These are phyloP conservation scores for Chrysopogon serrulatus DNA, from an alignment of 176 grass and related monocot genomes.

Conservation along the genomic window DNA sequence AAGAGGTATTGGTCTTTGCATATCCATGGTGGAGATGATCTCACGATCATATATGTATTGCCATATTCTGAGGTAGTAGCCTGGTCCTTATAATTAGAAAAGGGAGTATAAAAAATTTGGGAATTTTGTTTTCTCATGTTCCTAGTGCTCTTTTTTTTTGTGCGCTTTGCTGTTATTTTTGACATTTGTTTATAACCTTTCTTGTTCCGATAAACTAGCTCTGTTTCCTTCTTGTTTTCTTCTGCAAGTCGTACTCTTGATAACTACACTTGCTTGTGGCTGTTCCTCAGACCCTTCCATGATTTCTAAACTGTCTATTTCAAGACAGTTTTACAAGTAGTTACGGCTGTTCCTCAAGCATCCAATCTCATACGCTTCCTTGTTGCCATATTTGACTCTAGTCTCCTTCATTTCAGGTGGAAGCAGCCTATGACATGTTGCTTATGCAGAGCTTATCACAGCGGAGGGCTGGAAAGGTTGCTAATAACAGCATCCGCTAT, in stretches of 20 bases:
- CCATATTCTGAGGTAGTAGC: not conserved
- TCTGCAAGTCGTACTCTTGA: slow-evolving; percentile 38
- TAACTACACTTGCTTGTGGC: slow-evolving; percentile 32
- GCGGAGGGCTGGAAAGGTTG: slow-evolving; percentile 86
- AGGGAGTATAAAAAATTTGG: not conserved
- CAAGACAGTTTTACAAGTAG: slow-evolving; percentile 2
- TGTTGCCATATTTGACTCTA: slow-evolving; percentile 2
- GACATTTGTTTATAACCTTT: slow-evolving; percentile 3
- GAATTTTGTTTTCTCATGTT: not conserved
- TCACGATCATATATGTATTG: slow-evolving; percentile 5
- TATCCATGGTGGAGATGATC: slow-evolving; percentile 9
- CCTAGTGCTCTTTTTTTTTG: slow-evolving; percentile 3
- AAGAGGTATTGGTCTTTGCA: slow-evolving; percentile 15
- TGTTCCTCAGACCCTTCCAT: slow-evolving; percentile 19
- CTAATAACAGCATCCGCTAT: slow-evolving; percentile 66
- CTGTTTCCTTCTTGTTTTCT: slow-evolving; percentile 19
- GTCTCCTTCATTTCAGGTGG: slow-evolving; percentile 56
- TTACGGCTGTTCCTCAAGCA: not conserved
- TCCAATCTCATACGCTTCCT: not conserved
- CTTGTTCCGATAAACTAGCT: slow-evolving; percentile 33
- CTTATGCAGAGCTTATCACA: slow-evolving; percentile 89
- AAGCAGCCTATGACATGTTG: slow-evolving; percentile 88
- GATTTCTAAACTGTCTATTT: slow-evolving; percentile 23
- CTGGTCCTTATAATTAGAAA: not conserved
- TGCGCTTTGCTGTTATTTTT: not conserved